Base-by-base conservation (phyloP, 352 stramenopile genomes). In the Globisporangium nunn region DNA sequence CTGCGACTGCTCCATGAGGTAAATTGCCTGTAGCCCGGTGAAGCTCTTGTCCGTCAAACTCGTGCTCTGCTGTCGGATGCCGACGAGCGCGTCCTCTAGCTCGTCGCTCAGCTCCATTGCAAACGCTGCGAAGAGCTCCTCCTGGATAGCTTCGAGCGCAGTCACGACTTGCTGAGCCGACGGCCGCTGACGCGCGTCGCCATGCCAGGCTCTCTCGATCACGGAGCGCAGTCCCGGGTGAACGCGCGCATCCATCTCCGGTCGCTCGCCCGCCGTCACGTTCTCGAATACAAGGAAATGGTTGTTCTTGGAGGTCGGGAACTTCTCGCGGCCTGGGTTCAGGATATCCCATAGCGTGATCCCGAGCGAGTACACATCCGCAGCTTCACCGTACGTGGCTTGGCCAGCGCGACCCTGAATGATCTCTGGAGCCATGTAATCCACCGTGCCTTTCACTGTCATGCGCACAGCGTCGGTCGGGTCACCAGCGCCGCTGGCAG, bases 291-390 rank as follows among this genome's bases (percentile, higher is more conserved):
- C 63, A 50, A 77, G 79, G 39, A 70, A 68, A 6, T 70, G 59
- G 18, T 63, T 66, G n/a, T 30, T 58, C 23, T 31, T 47, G 14
- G 72, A 68, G 31, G 69, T 77, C 37, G 81, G 78, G 30, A 45
- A 61, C 33, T 71, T 47, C 59, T 63, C 31, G 31, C 37, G 7
- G 23, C 61, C 55, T 1, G 75, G 75, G 52, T 86, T 68, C 23
- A 84, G 55, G 2, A 91, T 68, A 41, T 90, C 76, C 79, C 81
- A 90, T 50, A 90, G 66, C 18, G 79, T 87, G 48, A 91, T 83
- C 29, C 60, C 79, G 30, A 91, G 62, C 15, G 72, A 79, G 52
- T 85, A 90, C 6, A 91, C 65, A 49, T 91, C 81, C 2, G 82
- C 78, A 6, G 72, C 72, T 40, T 89, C 74, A 2, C 67, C 74